phyloP scores from a whole-genome alignment of 768 basidiomycete species.

The Kwoniella bestiolae region DNA sequence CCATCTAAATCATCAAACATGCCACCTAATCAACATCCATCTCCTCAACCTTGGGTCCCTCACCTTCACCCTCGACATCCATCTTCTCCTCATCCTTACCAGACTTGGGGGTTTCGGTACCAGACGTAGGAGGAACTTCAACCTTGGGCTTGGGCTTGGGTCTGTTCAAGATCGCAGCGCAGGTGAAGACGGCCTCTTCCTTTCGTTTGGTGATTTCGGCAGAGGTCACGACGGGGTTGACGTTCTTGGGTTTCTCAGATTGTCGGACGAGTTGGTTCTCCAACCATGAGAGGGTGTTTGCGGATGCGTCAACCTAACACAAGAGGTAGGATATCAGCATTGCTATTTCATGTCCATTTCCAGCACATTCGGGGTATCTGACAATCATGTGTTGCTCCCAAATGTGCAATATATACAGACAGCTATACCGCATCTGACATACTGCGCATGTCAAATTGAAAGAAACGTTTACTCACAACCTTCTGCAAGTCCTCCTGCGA shows the following conservation, averaged over 20 bases:
- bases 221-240: conserved; percentile 77
- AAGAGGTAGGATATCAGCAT: conserved; percentile 1
- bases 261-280: conserved; percentile 88
- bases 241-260: conserved; percentile 84
- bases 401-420: too few species aligned
- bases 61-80: conserved; percentile 49
- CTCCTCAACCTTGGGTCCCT: conserved; percentile 46
- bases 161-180: conserved; percentile 84
- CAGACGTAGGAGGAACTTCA: conserved; percentile 53
- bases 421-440: too few species aligned
- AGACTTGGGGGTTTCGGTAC: conserved; percentile 11
- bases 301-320: conserved; percentile 81
- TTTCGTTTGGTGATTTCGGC: conserved; percentile 86
- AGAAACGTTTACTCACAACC: conserved; percentile 49
- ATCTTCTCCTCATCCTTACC: conserved; percentile 17
- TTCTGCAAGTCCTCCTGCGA: conserved; percentile 62
- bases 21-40: conserved; percentile 57
- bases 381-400: too few species aligned
- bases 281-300: conserved; percentile 90
- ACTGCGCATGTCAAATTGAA: background rate
- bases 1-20: background rate
- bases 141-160: conserved; percentile 84
- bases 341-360: background rate
- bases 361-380: too few species aligned
- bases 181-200: conserved; percentile 89